Evolutionary conservation across 2,329 filamentous ascomycete species (phyloP), one percentile per base, ranked within the genome.

Genomic region (Bipolaris gigantea): DNA sequence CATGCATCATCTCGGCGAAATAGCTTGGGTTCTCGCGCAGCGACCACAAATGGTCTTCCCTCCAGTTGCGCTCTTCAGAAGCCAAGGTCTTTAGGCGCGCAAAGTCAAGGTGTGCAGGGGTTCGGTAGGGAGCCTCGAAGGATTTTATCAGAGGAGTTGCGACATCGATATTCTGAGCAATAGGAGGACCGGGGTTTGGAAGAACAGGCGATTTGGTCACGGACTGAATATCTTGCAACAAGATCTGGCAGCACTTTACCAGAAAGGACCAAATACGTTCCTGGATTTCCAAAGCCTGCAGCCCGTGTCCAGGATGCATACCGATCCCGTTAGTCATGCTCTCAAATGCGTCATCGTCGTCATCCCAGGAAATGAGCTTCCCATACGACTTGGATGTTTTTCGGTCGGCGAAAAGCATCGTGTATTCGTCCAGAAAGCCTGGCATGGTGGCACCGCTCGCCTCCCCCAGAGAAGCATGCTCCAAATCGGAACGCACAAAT

Each of bases 21-120:
- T 85, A 86, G 1, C 71, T 70, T 0, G 84, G 83, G 62, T 87
- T 84, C 60, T 87, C 84, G 3, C 84, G 76, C 3, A 87, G 68
- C 0, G 76, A 64, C 78, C 78, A 66, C 3, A 60, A 2, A 42
- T 59, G 54, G 36, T 64, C 61, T 38, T 64, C 57, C 21, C 19
- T 13, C 9, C 21, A 32, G 21, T 50, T 55, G 10, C 36, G 42
- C 41, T 49, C 41, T 10, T 49, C 52, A 34, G 25, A 41, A 21
- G 27, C 38, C 18, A 49, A 8, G 6, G 27, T 63, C 35, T 76
- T 70, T 0, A 86, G 69, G 0, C 76, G 74, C 0, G 44, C 57
- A 1, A 85, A 66, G 56, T 85, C 76, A 0, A 85, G 64, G 2
- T 65, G 59, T 0, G 75, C 71, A 1, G 83, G 83, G 0, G 77